Base-by-base conservation (phyloP, 208 protist genomes). In the Trypanosoma conorhini region DNA sequence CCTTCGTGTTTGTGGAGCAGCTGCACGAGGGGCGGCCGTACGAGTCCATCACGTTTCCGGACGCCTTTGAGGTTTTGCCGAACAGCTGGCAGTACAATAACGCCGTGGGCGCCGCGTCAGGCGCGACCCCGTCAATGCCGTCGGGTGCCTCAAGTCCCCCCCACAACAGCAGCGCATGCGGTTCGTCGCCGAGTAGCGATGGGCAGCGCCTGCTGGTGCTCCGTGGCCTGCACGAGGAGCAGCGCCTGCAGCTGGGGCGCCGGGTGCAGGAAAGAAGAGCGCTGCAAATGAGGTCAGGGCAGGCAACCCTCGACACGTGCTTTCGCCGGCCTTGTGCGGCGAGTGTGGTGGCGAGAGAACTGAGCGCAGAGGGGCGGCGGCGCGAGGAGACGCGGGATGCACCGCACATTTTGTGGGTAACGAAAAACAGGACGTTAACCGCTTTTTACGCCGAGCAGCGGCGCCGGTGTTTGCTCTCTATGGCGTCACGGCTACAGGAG, bases 371-470 rank as follows among this genome's bases (percentile, higher is more conserved):
- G 56, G 46, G 57, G 22, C 72, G 33, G 10, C 68, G 70, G 0
- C 72, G 67, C 12, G 65, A 69, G 42, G 67, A 83, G 46, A 51
- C 64, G 50, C 64, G 67, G 19, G 74, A 80, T 54, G 50, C 31
- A 3, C 44, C 66, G 21, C 70, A 80, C 58, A 75, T 71, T 10
- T 24, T 50, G 30, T 80, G 75, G 59, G 57, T 69, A 10, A 24
- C 57, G 9, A 31, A 50, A 17, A 12, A 74, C 33, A 46, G 55
- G 8, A 40, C 54, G 9, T 38, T 17, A 13, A 60, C 73, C 15
- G 26, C 55, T 5, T 66, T 46, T n/a, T 62, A 46, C 19, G 57
- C 60, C 3, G 54, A 33, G 21, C 52, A 65, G 28, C 74, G 79
- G 5, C 61, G 62, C 22, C 7, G 10, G 0, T 63, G 66, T 59